phyloP scores from a whole-genome alignment of 805 yeast genomes.

The Myxozyma nipponensis region DNA sequence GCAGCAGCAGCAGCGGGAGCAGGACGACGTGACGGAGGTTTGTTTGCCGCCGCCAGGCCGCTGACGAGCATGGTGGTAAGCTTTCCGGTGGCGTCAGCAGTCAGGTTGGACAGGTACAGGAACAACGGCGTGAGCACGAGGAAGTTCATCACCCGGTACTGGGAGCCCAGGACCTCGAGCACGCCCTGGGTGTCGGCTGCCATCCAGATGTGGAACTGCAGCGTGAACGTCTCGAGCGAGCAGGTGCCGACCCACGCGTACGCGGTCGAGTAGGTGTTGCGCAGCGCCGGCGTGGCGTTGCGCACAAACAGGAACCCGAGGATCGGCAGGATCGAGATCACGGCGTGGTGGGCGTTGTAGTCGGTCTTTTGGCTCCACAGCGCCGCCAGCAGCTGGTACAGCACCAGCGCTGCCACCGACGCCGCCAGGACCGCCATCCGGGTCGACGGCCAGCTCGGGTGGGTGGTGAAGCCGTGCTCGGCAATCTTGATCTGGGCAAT shows the following conservation, averaged over 20 bases:
- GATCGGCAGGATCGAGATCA: constrained; percentile 24
- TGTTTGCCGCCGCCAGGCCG: constrained; percentile 5
- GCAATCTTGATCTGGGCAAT: constrained; percentile 22
- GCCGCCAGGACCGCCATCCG: constrained; percentile 17
- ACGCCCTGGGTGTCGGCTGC: constrained; percentile 31
- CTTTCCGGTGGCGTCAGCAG: constrained; percentile 24
- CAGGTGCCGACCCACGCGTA: constrained; percentile 30
- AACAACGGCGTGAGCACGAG: constrained; percentile 24
- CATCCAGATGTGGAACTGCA: constrained; percentile 32
- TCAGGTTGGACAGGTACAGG: constrained; percentile 18
- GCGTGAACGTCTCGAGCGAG: constrained; percentile 31
- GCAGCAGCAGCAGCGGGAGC: constrained; percentile 1
- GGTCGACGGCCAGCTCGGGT: constrained; percentile 20
- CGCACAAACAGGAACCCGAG: constrained; percentile 27
- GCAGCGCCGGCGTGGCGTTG: constrained; percentile 21
- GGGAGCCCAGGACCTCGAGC: constrained; percentile 12
- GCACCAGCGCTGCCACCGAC: constrained; percentile 14
- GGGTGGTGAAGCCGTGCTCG: constrained; percentile 12
- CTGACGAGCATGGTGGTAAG: constrained; percentile 19
- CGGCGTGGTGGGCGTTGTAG: constrained; percentile 26
- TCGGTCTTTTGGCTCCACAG: constrained; percentile 20
- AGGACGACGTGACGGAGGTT: constrained; percentile 8
- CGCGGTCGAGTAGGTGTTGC: constrained; percentile 28
- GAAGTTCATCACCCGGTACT: constrained; percentile 9
- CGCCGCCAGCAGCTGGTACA: constrained; percentile 9